Evolutionary conservation across 225 moss, liverwort and hornwort genomes (phyloP), one percentile per base, ranked within the genome.

Genomic region (Sphagnum contortum): DNA sequence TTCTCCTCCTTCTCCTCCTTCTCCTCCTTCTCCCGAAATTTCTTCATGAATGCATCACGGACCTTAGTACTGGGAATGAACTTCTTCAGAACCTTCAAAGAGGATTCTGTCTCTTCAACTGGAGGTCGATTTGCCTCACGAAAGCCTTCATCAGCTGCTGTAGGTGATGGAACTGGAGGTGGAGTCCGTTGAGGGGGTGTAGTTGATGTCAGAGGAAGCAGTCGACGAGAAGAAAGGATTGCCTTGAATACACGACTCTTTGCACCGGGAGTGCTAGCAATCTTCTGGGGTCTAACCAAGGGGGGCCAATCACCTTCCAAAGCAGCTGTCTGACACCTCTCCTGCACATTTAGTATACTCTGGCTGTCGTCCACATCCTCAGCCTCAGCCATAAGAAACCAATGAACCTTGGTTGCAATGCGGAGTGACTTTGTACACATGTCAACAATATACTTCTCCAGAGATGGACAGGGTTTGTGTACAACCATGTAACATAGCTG

Each of bases 371-470:
- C 79, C 51, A 85, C 88, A 75, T 93, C 93, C 66, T 98, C 98
- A 61, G 87, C 85, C 73, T 98, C 98, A 3, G 98, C 98, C 68
- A 91, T 60, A 58, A 98, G 89, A 79, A 93, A 98, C 98, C 98
- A 98, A 55, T 98, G 91, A 66, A 93, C 91, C 68, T 98, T 98
- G 69, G 91, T 98, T 53, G 98, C 93, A 79, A 98, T 98, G 66
- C 98, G 93, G 64, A 98, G 98, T 10, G 98, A 98, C 68, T 91
- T 98, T 13, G 91, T 84, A 75, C 98, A 98, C 98, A 98, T 90
- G 81, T 98, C 98, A 44, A 98, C 76, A 64, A 98, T 89, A 59
- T 91, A 98, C 57, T 91, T 91, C 69, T 93, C 93, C 5, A 98
- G 89, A 12, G 98, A 83, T 55, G 93, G 89, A 72, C 98, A 89